Evolutionary conservation across 2,329 filamentous ascomycete genomes (phyloP).

Genomic region (Hysterium pulicare): DNA sequence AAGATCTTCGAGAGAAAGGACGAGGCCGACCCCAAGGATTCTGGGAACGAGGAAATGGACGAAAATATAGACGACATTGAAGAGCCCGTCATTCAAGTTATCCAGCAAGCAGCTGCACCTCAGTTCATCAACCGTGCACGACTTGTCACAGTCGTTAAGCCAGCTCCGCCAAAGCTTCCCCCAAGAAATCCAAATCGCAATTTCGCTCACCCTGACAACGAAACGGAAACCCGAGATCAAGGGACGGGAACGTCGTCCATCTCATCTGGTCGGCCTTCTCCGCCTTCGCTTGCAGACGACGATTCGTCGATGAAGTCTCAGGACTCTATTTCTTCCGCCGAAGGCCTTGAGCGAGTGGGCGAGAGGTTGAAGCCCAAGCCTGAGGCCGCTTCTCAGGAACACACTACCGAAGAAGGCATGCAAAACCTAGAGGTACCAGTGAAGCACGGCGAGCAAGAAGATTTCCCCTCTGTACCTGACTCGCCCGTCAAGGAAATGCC

Average conservation of each 20-base stretch:
- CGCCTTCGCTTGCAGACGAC: constrained; percentile 31
- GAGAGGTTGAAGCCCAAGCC: constrained; percentile 25
- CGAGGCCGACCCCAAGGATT: constrained; percentile 44
- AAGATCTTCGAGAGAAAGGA: constrained; percentile 37
- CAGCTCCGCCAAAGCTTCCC: constrained; percentile 73
- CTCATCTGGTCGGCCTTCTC: constrained; percentile 27
- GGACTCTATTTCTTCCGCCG: constrained; percentile 28
- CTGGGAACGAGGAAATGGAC: constrained; percentile 49
- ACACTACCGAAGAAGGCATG: constrained; percentile 9
- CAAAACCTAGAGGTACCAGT: too few species aligned
- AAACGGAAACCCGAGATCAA: constrained; percentile 14
- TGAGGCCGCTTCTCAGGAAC: constrained; percentile 14
- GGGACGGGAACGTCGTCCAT: constrained; percentile 20
- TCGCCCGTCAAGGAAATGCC: constrained; percentile 32
- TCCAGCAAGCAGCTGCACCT: constrained; percentile 61
- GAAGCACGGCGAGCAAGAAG: constrained; percentile 19
- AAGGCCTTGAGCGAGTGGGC: constrained; percentile 28
- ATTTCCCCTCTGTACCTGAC: constrained; percentile 42
- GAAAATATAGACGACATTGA: constrained; percentile 48
- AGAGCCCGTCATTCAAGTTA: constrained; percentile 67
- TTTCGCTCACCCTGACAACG: constrained; percentile 24
- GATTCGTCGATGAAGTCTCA: constrained; percentile 30
- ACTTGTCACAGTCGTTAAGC: constrained; percentile 80
- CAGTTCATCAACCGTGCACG: constrained; percentile 72
- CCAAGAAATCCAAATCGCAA: constrained; percentile 65